These are phyloP conservation scores for Peronospora farinosa DNA, from an alignment of 352 stramenopile species.

Conservation along the genomic window DNA sequence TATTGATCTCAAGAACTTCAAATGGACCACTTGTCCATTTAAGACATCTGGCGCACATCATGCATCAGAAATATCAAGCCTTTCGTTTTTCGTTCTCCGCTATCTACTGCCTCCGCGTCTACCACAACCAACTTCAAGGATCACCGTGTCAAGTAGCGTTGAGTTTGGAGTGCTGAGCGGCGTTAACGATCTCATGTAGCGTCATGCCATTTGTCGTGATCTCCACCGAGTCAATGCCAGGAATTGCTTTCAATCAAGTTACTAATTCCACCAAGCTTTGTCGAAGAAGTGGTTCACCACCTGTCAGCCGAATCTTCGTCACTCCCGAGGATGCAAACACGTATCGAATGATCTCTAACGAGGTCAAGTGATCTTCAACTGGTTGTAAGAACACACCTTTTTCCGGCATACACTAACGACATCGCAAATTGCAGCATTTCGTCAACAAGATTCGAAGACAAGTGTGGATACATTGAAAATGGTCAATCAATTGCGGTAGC, in stretches of 20 bases:
- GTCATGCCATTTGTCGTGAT: slow-evolving; percentile 96
- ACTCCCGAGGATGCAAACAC: slow-evolving; percentile 89
- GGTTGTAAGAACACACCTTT: slow-evolving; percentile 89
- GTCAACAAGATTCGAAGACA: slow-evolving; percentile 95
- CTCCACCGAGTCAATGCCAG: slow-evolving; percentile 76
- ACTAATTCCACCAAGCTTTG: slow-evolving; percentile 52
- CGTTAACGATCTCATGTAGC: slow-evolving; percentile 28
- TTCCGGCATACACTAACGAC: slow-evolving; percentile 95
- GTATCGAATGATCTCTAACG: slow-evolving; percentile 86
- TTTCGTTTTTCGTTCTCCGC: neutral
- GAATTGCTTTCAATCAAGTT: slow-evolving; percentile 45
- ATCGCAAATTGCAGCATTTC: slow-evolving; percentile 95
- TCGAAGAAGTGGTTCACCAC: slow-evolving; percentile 86
- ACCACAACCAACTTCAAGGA: slow-evolving; percentile 1
- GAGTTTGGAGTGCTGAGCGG: slow-evolving; percentile 10
- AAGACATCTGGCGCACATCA: no score
- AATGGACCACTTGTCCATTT: no score
- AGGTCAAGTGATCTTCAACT: slow-evolving; percentile 69
- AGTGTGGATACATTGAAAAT: slow-evolving; percentile 86
- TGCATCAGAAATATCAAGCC: no score
- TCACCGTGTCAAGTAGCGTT: slow-evolving; percentile 15
- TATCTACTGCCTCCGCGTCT: neutral
- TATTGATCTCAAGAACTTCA: no score
- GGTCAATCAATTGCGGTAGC: slow-evolving; percentile 57
- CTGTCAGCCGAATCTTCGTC: slow-evolving; percentile 92